phyloP scores from a whole-genome alignment of 495 filamentous ascomycete species.

The Aspergillus sclerotioniger region DNA sequence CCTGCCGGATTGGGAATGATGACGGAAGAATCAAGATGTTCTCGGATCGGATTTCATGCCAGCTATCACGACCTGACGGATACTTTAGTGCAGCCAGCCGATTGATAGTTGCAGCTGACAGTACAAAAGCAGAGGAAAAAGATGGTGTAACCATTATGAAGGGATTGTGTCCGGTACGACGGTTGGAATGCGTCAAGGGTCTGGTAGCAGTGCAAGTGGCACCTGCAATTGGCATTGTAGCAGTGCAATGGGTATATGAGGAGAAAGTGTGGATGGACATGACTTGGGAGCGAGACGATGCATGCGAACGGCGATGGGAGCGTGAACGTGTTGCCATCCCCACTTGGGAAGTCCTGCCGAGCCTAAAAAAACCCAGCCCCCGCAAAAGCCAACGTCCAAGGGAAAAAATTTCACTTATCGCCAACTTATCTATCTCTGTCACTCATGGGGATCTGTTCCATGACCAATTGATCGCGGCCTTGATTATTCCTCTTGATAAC shows the following conservation, averaged over 20 bases:
- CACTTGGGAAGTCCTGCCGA: constrained; percentile 9
- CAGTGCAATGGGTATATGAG: neutral
- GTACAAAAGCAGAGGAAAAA: neutral
- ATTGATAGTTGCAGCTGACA: neutral
- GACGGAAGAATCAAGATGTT: neutral
- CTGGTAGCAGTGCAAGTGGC: neutral
- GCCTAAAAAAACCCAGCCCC: constrained; percentile 1
- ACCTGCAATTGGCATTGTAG: no score
- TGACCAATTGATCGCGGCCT: constrained; percentile 1
- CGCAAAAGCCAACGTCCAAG: neutral
- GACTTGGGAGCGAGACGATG: neutral
- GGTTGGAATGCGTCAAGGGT: neutral
- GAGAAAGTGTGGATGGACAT: neutral
- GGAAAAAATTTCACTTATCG: constrained; percentile 5
- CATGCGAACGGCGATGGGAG: neutral
- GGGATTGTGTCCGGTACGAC: neutral
- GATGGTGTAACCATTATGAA: neutral
- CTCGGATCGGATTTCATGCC: neutral
- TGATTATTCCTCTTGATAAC: constrained; percentile 4
- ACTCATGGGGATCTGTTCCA: neutral
- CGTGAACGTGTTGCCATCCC: neutral
- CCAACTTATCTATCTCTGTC: constrained; percentile 2
- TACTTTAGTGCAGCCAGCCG: neutral
- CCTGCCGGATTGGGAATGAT: constrained; percentile 2
- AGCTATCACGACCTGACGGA: neutral